phyloP scores from a whole-genome alignment of 2,329 filamentous ascomycete genomes.

The Pseudogymnoascus verrucosus region DNA sequence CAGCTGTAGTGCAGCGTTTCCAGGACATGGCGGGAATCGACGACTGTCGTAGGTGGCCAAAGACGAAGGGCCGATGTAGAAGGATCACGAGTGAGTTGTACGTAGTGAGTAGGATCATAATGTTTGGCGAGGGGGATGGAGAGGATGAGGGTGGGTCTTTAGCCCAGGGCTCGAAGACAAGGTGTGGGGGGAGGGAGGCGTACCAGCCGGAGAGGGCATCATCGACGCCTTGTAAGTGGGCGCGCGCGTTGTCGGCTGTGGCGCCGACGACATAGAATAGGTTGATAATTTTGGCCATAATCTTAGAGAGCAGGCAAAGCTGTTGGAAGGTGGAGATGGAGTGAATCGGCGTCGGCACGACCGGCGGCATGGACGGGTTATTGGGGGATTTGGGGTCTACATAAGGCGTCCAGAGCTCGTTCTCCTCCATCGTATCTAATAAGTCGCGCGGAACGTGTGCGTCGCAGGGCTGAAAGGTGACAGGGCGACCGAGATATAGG shows the following conservation, averaged over 20 bases:
- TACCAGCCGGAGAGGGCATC: conserved; percentile 24
- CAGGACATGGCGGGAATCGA: conserved; percentile 22
- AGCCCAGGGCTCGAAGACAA: conserved; percentile 23
- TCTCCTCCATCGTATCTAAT: conserved; percentile 23
- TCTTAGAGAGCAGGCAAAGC: conserved; percentile 29
- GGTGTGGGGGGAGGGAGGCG: conserved; percentile 21
- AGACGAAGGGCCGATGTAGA: conserved; percentile 35
- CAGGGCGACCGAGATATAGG: conserved; percentile 26
- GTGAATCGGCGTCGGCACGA: conserved; percentile 14
- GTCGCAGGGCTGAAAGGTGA: conserved; percentile 19
- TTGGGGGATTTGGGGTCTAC: conserved; percentile 4
- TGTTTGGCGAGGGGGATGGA: conserved; percentile 20
- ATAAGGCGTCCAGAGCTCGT: conserved; percentile 14
- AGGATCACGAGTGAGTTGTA: conserved; percentile 38
- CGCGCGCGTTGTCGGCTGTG: conserved; percentile 22
- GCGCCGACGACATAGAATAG: conserved; percentile 27
- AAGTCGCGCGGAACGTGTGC: conserved; percentile 20
- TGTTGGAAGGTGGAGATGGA: conserved; percentile 32
- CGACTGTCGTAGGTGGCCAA: conserved; percentile 25
- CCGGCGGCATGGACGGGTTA: neutral
- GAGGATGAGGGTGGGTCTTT: conserved; percentile 7
- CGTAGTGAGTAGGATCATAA: conserved; percentile 28
- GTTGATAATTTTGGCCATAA: conserved; percentile 33
- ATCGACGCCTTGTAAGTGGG: conserved; percentile 24
- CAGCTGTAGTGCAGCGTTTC: conserved; percentile 29